A percentile compares a stretch with the other conserved stretches of the same genome.
phyloP scores from a whole-genome alignment of 2,329 filamentous ascomycete genomes.

The Macrophomina pseudophaseolina region DNA sequence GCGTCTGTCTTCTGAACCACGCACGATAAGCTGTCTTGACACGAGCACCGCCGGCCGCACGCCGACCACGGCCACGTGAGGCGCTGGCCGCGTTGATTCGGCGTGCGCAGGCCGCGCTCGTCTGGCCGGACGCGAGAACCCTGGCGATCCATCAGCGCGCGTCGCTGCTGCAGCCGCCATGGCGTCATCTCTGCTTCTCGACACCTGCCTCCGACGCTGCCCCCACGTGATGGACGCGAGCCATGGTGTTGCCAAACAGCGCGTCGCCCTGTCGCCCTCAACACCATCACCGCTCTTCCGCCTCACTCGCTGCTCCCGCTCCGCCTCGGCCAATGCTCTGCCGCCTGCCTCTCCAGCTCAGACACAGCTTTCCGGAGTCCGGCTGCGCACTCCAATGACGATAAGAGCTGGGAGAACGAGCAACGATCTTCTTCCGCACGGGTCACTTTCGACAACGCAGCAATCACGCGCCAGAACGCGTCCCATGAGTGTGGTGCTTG shows the following conservation, averaged over 20 bases:
- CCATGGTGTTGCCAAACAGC: neutral
- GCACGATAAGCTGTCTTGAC: neutral
- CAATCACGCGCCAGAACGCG: conserved; percentile 23
- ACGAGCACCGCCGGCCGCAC: neutral
- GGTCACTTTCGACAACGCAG: conserved; percentile 23
- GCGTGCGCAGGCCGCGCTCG: too few species aligned
- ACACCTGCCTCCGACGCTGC: neutral
- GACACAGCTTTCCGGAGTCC: neutral
- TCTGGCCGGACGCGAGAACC: conserved; percentile 1
- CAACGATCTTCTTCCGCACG: conserved; percentile 11
- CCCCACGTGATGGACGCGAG: conserved; percentile 1
- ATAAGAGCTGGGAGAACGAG: conserved; percentile 12
- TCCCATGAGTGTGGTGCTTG: conserved; percentile 7
- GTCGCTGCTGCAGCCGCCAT: conserved; percentile 13
- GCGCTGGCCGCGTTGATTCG: neutral
- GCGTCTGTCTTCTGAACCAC: too few species aligned
- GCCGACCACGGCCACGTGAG: neutral
- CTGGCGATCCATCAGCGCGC: conserved; percentile 18
- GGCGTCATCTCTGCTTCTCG: conserved; percentile 10
- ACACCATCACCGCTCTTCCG: neutral
- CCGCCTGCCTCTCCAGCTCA: neutral
- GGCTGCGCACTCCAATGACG: neutral
- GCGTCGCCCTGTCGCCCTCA: neutral
- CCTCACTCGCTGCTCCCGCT: neutral
- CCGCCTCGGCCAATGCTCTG: neutral